Evolutionary conservation across 2,329 filamentous ascomycete species (phyloP).

Genomic region (Neodidymelliopsis sp.): DNA sequence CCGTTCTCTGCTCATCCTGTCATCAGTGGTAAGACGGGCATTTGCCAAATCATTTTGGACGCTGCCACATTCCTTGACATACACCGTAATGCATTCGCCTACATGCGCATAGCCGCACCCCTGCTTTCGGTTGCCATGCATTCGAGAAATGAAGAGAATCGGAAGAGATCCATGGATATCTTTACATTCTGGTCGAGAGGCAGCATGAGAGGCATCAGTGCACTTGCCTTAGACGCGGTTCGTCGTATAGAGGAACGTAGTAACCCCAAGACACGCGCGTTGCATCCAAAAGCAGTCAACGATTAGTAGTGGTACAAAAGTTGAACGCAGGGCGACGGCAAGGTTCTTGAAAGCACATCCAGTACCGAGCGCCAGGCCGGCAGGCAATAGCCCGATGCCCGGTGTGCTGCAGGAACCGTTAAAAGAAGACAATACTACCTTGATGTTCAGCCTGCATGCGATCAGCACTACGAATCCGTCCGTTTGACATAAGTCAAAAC

Average conservation of each 20-base stretch:
- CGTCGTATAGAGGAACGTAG: background rate
- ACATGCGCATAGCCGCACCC: slow-evolving; percentile 43
- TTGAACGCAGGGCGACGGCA: background rate
- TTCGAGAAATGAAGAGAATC: slow-evolving; percentile 23
- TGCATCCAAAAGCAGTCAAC: no score
- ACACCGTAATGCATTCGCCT: slow-evolving; percentile 34
- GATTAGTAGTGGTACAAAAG: no score
- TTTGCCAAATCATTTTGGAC: slow-evolving; percentile 26
- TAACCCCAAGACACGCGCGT: no score
- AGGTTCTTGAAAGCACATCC: background rate
- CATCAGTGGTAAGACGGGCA: no score
- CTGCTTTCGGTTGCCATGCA: slow-evolving; percentile 40
- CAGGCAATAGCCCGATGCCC: slow-evolving; percentile 1
- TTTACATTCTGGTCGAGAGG: slow-evolving; percentile 34
- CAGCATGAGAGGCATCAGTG: slow-evolving; percentile 40
- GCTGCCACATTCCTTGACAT: slow-evolving; percentile 30
- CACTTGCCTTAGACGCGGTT: slow-evolving; percentile 28
- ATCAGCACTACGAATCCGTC: no score
- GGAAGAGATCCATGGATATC: slow-evolving; percentile 17
- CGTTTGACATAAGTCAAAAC: background rate
- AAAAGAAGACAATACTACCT: no score
- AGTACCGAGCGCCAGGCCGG: background rate
- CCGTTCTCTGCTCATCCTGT: no score
- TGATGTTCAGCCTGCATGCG: no score
- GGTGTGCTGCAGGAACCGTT: no score